Evolutionary conservation across 208 protist genomes (phyloP).

Genomic region (Trypanosoma scelopori): DNA sequence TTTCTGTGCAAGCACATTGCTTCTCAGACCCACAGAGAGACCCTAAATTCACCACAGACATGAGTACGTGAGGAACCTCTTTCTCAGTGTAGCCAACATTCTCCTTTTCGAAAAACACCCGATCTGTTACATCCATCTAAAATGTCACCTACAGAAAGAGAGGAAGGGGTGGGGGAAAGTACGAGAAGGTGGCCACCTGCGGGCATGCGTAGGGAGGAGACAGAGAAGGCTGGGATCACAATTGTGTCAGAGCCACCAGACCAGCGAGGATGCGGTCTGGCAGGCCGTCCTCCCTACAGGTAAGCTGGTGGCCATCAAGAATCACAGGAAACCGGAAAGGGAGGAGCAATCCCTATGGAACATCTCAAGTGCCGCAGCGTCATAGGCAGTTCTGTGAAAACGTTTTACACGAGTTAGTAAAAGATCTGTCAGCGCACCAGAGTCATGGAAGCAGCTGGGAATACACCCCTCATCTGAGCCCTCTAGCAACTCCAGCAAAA

Average conservation of each 20-base stretch:
- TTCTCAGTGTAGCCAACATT: background rate
- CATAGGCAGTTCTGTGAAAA: constrained; percentile 61
- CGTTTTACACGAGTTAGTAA: constrained; percentile 29
- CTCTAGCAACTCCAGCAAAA: constrained; percentile 54
- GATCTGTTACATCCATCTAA: constrained; percentile 38
- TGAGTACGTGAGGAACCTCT: constrained; percentile 12
- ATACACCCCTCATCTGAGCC: constrained; percentile 6
- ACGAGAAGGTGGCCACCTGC: no score
- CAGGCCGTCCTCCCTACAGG: no score
- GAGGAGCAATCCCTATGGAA: constrained; percentile 45
- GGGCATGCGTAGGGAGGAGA: no score
- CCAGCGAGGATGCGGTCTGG: no score
- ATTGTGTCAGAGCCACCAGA: no score
- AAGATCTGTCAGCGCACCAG: constrained; percentile 38
- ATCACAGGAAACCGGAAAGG: background rate
- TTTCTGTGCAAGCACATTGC: constrained; percentile 49
- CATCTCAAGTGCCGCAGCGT: constrained; percentile 38
- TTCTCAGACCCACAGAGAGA: constrained; percentile 14
- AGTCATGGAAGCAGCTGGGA: constrained; percentile 31
- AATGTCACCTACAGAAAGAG: background rate
- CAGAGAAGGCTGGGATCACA: no score
- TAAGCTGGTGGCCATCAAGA: background rate
- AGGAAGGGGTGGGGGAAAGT: background rate
- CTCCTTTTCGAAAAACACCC: constrained; percentile 12
- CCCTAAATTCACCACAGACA: background rate